A percentile compares a stretch with the other conserved stretches of the same genome.
These are phyloP conservation scores for Madurella fahalii DNA, from an alignment of 2,329 filamentous ascomycete species.

Conservation along the genomic window DNA sequence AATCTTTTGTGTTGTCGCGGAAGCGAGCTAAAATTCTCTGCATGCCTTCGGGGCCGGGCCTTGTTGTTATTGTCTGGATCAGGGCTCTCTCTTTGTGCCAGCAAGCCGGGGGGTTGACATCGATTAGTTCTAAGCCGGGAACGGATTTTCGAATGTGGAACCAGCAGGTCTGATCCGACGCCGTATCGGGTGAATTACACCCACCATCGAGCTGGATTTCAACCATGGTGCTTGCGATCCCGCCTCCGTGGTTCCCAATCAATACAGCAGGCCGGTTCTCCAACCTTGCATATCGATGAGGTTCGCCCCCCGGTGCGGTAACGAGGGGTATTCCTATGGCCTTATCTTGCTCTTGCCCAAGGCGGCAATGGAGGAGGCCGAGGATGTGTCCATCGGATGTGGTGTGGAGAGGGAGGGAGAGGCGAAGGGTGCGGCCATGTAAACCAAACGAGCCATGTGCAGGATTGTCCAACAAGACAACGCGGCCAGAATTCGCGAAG, in stretches of 20 bases:
- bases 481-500: conserved; percentile 2
- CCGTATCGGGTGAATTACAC: background rate
- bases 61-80: background rate
- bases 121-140: conserved; percentile 1
- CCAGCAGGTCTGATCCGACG: background rate
- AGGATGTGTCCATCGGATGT: background rate
- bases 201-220: conserved; percentile 5
- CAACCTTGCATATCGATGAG: background rate
- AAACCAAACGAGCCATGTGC: conserved; percentile 1
- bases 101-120: background rate
- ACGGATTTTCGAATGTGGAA: conserved; percentile 10
- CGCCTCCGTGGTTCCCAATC: background rate
- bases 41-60: background rate
- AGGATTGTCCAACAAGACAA: background rate
- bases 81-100: conserved; percentile 10
- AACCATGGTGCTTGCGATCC: background rate
- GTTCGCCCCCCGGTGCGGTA: background rate
- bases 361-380: conserved; percentile 8
- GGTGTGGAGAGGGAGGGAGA: background rate
- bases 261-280: background rate
- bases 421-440: background rate
- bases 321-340: conserved; percentile 8
- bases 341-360: background rate
- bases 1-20: background rate
- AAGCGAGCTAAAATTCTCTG: background rate